phyloP scores from a whole-genome alignment of 2,329 filamentous ascomycete species.

The Myriangium duriaei region DNA sequence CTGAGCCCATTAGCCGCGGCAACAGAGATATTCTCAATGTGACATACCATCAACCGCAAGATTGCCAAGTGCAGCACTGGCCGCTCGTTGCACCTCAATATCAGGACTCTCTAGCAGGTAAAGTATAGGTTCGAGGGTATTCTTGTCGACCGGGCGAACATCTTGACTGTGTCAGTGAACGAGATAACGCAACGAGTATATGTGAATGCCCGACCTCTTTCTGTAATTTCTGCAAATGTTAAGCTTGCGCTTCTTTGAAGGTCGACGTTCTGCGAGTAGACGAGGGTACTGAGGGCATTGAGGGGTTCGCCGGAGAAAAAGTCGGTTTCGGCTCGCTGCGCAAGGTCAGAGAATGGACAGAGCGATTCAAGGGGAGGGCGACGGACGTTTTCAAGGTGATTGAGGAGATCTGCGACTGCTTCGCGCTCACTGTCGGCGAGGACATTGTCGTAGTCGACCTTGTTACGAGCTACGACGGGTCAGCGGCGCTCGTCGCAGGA shows the following conservation, averaged over 20 bases:
- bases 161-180: slow-evolving; percentile 42
- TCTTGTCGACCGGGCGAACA: slow-evolving; percentile 88
- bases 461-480: slow-evolving; percentile 29
- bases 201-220: slow-evolving; percentile 80
- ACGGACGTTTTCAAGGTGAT: slow-evolving; percentile 89
- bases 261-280: slow-evolving; percentile 98
- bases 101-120: slow-evolving; percentile 90
- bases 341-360: slow-evolving; percentile 21
- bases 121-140: slow-evolving; percentile 90
- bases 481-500: slow-evolving; percentile 14
- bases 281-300: slow-evolving; percentile 82
- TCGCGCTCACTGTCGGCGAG: slow-evolving; percentile 93
- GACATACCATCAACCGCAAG: slow-evolving; percentile 83
- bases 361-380: slow-evolving; percentile 15
- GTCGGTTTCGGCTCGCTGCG: slow-evolving; percentile 83
- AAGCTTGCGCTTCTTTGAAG: slow-evolving; percentile 92
- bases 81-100: slow-evolving; percentile 92
- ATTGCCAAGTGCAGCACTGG: slow-evolving; percentile 90
- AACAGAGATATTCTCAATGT: slow-evolving; percentile 5
- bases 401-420: slow-evolving; percentile 86
- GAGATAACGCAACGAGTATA: slow-evolving; percentile 1
- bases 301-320: slow-evolving; percentile 96
- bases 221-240: slow-evolving; percentile 97
- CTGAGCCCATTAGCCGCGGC: slow-evolving; percentile 44
- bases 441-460: slow-evolving; percentile 31